These are phyloP conservation scores for Citrus trifoliata DNA, from an alignment of 345 rosid genomes.

Conservation along the genomic window DNA sequence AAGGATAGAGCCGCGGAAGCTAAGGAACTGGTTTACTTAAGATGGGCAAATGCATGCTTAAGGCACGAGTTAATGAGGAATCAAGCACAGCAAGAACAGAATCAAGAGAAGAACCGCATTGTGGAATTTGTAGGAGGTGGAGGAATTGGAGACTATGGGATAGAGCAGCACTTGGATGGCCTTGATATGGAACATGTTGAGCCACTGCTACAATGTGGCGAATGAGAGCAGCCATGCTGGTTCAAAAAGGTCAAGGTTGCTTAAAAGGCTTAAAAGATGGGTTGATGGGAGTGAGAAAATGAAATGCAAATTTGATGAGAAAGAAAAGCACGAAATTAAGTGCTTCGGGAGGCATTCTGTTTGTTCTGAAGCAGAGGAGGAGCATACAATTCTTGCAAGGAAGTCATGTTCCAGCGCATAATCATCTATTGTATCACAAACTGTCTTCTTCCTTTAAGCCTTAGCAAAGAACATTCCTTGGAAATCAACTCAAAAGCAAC, in stretches of 20 bases:
- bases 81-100: slow-evolving; percentile 19
- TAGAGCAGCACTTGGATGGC: slow-evolving; percentile 26
- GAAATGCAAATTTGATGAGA: slow-evolving; percentile 37
- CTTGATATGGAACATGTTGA: slow-evolving; percentile 12
- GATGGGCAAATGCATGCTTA: slow-evolving; percentile 77
- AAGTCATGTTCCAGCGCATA: slow-evolving; percentile 52
- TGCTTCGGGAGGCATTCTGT: slow-evolving; percentile 45
- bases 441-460: background rate
- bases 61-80: slow-evolving; percentile 54
- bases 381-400: slow-evolving; percentile 28
- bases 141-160: slow-evolving; percentile 14
- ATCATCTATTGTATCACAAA: background rate
- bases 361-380: slow-evolving; percentile 32
- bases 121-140: slow-evolving; percentile 23
- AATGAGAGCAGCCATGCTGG: slow-evolving; percentile 13
- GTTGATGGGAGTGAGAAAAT: slow-evolving; percentile 56
- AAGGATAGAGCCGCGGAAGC: slow-evolving; percentile 42
- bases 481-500: background rate
- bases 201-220: background rate
- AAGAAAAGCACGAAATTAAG: slow-evolving; percentile 25
- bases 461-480: background rate
- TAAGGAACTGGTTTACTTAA: slow-evolving; percentile 49
- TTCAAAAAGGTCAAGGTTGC: slow-evolving; percentile 48
- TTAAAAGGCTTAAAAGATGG: slow-evolving; percentile 64
- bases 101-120: slow-evolving; percentile 20